These are phyloP conservation scores for Penicillium simplicissimum DNA, from an alignment of 495 filamentous ascomycete species.

Conservation along the genomic window DNA sequence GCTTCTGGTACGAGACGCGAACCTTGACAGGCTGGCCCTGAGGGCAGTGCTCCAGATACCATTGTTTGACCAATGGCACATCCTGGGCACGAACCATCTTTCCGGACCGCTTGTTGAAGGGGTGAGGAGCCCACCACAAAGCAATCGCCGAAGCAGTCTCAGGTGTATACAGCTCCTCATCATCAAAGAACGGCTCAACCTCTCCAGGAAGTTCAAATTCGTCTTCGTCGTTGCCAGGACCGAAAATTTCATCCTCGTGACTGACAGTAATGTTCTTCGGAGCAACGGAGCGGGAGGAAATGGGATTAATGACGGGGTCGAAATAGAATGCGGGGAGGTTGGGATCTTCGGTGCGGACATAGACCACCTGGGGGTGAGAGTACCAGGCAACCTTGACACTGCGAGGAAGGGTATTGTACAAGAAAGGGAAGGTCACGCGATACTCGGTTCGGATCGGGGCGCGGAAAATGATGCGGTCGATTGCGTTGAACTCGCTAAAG, in stretches of 20 bases:
- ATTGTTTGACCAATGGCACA: conserved; percentile 96
- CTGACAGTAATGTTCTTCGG: conserved; percentile 92
- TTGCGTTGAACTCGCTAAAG: conserved; percentile 99
- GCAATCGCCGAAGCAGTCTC: conserved; percentile 93
- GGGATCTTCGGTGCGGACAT: conserved; percentile 83
- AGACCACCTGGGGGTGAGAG: conserved; percentile 90
- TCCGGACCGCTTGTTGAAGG: conserved; percentile 96
- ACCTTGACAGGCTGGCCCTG: conserved; percentile 95
- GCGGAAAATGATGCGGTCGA: conserved; percentile 98
- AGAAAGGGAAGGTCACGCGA: conserved; percentile 87
- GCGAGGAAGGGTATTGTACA: conserved; percentile 95
- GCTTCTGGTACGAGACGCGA: conserved; percentile 98
- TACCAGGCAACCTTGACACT: conserved; percentile 94
- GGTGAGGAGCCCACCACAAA: conserved; percentile 97
- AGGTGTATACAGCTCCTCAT: conserved; percentile 84
- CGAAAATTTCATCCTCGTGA: conserved; percentile 96
- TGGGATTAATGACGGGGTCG: conserved; percentile 95
- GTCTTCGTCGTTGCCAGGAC: conserved; percentile 79
- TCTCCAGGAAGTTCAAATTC: conserved; percentile 84
- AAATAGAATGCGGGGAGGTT: conserved; percentile 96
- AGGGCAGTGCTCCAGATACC: conserved; percentile 95
- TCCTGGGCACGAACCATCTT: conserved; percentile 96
- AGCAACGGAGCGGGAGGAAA: conserved; percentile 90
- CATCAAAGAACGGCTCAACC: conserved; percentile 83
- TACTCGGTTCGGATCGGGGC: conserved; percentile 95